Conservation (phyloP, 495 filamentous ascomycete genomes). For the Hyaloscypha bicolor region DNA sequence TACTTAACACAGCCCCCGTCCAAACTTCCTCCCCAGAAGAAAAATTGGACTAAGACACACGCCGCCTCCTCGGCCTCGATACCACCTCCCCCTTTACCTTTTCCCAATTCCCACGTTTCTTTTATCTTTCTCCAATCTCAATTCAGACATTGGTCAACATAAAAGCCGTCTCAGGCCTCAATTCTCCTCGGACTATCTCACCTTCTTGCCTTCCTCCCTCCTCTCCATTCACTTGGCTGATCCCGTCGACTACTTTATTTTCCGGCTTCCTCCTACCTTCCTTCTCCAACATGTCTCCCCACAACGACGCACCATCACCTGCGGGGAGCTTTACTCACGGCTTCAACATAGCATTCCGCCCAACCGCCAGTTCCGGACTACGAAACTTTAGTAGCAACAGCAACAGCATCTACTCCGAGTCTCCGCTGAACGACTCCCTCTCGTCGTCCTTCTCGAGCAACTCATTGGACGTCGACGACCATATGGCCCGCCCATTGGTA, state of each 20-base stretch:
- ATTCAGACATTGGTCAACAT: conserved; percentile 22
- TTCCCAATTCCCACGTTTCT: conserved; percentile 12
- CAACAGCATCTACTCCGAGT: conserved; percentile 40
- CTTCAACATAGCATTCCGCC: conserved; percentile 46
- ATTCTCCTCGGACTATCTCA: conserved; percentile 4
- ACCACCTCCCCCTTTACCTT: not conserved
- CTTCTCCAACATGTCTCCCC: conserved; percentile 47
- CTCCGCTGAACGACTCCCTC: conserved; percentile 44
- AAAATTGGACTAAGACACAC: conserved; percentile 20
- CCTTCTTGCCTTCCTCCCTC: conserved; percentile 1
- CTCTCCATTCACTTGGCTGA: not conserved
- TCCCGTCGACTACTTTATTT: too few species aligned
- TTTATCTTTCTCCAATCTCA: conserved; percentile 24
- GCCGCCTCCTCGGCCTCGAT: conserved; percentile 11
- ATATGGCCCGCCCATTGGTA: conserved; percentile 58
- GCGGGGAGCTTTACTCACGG: conserved; percentile 44
- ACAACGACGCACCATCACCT: conserved; percentile 53
- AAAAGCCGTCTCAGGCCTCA: conserved; percentile 15
- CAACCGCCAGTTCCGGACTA: conserved; percentile 32
- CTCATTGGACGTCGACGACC: conserved; percentile 42
- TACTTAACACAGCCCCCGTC: conserved; percentile 19
- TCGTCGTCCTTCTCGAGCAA: conserved; percentile 42
- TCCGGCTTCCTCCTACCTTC: not conserved
- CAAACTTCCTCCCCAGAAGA: conserved; percentile 5
- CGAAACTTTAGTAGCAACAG: conserved; percentile 39